phyloP scores from a whole-genome alignment of 805 yeast genomes.

The Maudiozyma turicensis region DNA sequence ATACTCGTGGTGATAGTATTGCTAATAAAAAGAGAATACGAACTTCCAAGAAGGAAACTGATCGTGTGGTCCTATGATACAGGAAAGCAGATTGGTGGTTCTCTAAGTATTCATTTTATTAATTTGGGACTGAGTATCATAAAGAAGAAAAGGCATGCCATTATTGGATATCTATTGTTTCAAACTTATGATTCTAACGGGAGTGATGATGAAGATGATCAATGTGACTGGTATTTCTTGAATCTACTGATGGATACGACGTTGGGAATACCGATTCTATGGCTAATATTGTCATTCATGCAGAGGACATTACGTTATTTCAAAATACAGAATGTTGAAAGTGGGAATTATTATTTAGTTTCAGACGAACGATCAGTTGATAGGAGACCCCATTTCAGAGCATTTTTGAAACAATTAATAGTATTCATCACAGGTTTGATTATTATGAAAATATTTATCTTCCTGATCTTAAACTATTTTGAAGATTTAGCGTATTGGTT shows the following conservation, averaged over 20 bases:
- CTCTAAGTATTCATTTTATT: constrained; percentile 71
- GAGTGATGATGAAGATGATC: constrained; percentile 45
- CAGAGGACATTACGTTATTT: constrained; percentile 33
- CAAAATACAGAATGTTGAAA: constrained; percentile 34
- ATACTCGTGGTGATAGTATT: constrained; percentile 63
- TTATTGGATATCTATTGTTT: not conserved
- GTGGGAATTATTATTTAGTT: constrained; percentile 33
- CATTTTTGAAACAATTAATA: constrained; percentile 61
- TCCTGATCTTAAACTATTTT: constrained; percentile 49
- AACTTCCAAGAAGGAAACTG: constrained; percentile 82
- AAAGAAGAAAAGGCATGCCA: constrained; percentile 28
- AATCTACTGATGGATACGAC: constrained; percentile 88
- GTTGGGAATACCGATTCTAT: constrained; percentile 77
- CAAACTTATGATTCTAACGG: constrained; percentile 12
- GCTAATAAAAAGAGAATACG: constrained; percentile 66
- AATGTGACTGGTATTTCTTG: constrained; percentile 92
- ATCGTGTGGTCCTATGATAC: constrained; percentile 85
- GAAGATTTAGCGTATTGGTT: constrained; percentile 65
- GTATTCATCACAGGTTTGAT: constrained; percentile 58
- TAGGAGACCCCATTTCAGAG: constrained; percentile 29
- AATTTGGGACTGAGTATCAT: constrained; percentile 65
- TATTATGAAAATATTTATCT: constrained; percentile 52
- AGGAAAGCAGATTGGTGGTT: constrained; percentile 80
- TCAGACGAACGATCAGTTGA: not conserved
- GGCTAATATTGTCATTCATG: constrained; percentile 43